Conservation (phyloP, 2,329 filamentous ascomycete species). For the Leptographium flavum region DNA sequence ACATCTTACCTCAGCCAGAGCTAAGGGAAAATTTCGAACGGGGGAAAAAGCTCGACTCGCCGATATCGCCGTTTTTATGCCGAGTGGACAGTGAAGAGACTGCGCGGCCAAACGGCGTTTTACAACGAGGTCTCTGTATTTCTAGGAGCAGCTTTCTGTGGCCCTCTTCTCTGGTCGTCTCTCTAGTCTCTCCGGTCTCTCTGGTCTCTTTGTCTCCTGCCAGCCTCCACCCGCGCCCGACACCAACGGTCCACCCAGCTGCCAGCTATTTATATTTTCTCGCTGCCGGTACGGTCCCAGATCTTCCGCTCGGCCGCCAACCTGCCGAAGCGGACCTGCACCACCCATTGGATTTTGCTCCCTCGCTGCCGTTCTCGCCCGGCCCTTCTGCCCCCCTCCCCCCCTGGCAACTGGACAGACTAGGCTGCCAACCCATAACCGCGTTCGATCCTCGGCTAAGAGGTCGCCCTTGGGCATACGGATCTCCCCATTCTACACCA, state of each 20-base stretch:
- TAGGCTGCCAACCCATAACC: constrained; percentile 3
- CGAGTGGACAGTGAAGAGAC: no score
- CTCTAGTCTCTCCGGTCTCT: not conserved
- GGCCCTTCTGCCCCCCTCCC: no score
- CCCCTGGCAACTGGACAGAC: not conserved
- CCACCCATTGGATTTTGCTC: not conserved
- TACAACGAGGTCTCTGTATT: not conserved
- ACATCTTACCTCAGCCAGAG: no score
- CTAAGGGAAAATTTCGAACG: not conserved
- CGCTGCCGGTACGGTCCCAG: not conserved
- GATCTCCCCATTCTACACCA: no score
- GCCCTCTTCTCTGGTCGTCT: not conserved
- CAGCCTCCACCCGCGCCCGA: no score
- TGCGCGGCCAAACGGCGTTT: not conserved
- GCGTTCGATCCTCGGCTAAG: constrained; percentile 11
- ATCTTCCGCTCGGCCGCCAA: constrained; percentile 2
- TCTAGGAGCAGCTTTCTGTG: not conserved
- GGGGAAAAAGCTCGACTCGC: not conserved
- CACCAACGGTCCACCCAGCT: not conserved
- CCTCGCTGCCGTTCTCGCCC: not conserved
- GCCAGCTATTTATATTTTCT: not conserved
- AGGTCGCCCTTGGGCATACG: not conserved
- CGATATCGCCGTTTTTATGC: not conserved
- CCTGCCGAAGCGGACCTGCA: not conserved
- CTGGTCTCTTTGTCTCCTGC: not conserved